Evolutionary conservation across 371 early-diverging fungal genomes (phyloP), one percentile per base, ranked within the genome.

Genomic region (Blakeslea trispora): DNA sequence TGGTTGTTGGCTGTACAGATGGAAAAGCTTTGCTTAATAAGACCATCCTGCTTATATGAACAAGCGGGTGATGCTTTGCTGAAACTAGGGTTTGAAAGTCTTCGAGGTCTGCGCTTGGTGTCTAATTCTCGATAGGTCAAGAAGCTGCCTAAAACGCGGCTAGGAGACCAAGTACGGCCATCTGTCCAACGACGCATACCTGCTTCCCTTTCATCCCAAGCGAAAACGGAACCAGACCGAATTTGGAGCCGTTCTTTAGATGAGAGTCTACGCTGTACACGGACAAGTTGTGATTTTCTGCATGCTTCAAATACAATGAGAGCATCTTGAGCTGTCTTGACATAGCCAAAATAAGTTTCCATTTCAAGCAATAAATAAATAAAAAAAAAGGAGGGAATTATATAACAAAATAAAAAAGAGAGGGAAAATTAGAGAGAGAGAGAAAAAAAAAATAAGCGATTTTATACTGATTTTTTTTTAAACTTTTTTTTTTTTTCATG

Each of bases 151-250:
- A 81, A 72, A 2, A 90, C 87, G 19, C 93, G 81, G n/a, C 87
- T 87, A 5, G 93, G 91, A 13, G 92, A 89, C 94, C 93, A 92
- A 11, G 86, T 85, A 22, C 83, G 75, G 5, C 93, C 92, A 64
- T 93, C 94, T 0, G 94, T 94, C 94, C 94, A 94, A n/a, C 94
- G 80, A 46, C 87, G 78, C 80, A 94, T 93, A 0, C 93, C 89
- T 5, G 91, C 83, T 55, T 92, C 94, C 19, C 82, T 74, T 68
- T 93, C 94, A 64, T 90, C 91, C 86, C 90, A 92, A n/a, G 90
- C 87, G 65, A 90, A 93, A 0, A 92, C 85, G 1, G 92, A 87
- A 1, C 93, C 93, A 5, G 91, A 86, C 42, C 66, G 77, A 57
- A 87, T 86, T 39, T 71, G 72, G n/a, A 62, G 57, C 42, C 85